phyloP scores from a whole-genome alignment of 1,284 basidiomycete genomes.

The Microbotryum silenes-acaulis region DNA sequence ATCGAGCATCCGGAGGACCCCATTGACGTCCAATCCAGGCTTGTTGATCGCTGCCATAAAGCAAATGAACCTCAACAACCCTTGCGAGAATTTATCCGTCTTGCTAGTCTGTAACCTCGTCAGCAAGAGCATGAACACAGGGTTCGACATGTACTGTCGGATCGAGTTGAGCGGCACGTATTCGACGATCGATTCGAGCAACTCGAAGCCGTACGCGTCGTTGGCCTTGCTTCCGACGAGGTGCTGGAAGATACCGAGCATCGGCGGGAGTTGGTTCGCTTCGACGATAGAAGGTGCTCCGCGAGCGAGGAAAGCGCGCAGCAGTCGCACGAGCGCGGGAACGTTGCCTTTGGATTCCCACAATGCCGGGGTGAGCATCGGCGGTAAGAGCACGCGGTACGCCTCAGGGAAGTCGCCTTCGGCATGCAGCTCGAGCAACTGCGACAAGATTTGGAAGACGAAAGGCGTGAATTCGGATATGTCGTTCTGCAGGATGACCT shows the following conservation, averaged over 20 bases:
- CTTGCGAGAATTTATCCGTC: constrained; percentile 80
- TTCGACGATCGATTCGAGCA: constrained; percentile 69
- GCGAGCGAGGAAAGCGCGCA: constrained; percentile 73
- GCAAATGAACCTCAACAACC: constrained; percentile 70
- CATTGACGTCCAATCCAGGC: constrained; percentile 66
- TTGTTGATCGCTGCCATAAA: constrained; percentile 67
- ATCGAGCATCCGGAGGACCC: constrained; percentile 67
- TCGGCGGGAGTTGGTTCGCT: constrained; percentile 63
- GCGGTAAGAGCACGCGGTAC: constrained; percentile 71
- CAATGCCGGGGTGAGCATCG: constrained; percentile 73
- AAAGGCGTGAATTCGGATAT: constrained; percentile 96
- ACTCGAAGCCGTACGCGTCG: constrained; percentile 83
- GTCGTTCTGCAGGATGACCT: constrained; percentile 79
- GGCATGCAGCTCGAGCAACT: constrained; percentile 82
- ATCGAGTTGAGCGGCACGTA: constrained; percentile 61
- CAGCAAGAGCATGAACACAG: constrained; percentile 68
- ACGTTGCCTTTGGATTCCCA: constrained; percentile 97
- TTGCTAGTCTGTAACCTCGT: constrained; percentile 80
- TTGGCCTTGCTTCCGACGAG: constrained; percentile 81
- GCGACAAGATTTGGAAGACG: constrained; percentile 91
- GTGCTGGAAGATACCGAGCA: constrained; percentile 81
- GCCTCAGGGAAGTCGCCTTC: constrained; percentile 55
- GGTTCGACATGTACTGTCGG: constrained; percentile 63
- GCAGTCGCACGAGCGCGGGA: constrained; percentile 80
- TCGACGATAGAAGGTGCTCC: constrained; percentile 64